Conservation (phyloP, 2,329 filamentous ascomycete genomes). For the Penicillium vulpinum region DNA sequence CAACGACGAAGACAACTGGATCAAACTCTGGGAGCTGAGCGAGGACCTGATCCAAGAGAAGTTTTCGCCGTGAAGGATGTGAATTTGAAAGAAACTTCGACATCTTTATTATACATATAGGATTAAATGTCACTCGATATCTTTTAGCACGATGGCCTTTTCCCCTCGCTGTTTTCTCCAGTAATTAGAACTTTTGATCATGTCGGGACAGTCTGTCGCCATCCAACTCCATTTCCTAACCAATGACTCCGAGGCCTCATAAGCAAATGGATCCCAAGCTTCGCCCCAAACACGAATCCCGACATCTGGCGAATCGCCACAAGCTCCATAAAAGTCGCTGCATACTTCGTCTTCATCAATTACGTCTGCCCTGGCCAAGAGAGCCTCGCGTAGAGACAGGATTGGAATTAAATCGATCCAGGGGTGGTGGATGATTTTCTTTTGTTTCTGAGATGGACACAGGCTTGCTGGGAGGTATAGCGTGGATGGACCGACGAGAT, state of each 20-base stretch:
- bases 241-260: conserved; percentile 32
- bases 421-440: conserved; percentile 26
- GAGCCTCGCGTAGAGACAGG: conserved; percentile 23
- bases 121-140: not conserved
- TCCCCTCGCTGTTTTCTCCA: conserved; percentile 26
- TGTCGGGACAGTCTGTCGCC: conserved; percentile 25
- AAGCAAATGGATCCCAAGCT: conserved; percentile 31
- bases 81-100: not conserved
- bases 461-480: conserved; percentile 18
- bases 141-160: not conserved
- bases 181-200: conserved; percentile 30
- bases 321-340: conserved; percentile 20
- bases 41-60: conserved; percentile 32
- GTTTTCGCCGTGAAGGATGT: conserved; percentile 13
- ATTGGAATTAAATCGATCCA: conserved; percentile 35
- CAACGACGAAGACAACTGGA: conserved; percentile 22
- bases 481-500: conserved; percentile 14
- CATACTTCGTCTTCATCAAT: conserved; percentile 29
- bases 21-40: conserved; percentile 33
- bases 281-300: conserved; percentile 33
- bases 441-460: conserved; percentile 16
- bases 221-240: conserved; percentile 29
- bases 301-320: conserved; percentile 4
- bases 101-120: not conserved
- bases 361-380: conserved; percentile 16